phyloP scores from a whole-genome alignment of 1,139 yeast species.

The Candida frijolesensis region DNA sequence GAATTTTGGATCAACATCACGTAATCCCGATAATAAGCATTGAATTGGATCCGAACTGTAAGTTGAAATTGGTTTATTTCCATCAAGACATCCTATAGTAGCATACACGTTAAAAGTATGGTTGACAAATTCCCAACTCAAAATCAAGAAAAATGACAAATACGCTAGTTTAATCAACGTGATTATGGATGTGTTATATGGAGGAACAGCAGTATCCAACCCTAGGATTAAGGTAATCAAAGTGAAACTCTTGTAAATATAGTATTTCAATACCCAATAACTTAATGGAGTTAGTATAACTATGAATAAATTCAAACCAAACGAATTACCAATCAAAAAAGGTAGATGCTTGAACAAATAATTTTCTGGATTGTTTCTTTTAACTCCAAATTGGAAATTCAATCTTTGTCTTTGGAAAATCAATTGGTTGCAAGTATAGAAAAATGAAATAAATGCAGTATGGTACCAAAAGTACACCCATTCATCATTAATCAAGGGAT shows the following conservation, averaged over 20 bases:
- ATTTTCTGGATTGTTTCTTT: slow-evolving; percentile 42
- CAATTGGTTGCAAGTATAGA: slow-evolving; percentile 57
- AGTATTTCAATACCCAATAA: slow-evolving; percentile 46
- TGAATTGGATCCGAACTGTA: slow-evolving; percentile 72
- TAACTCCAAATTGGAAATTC: slow-evolving; percentile 48
- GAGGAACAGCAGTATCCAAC: slow-evolving; percentile 33
- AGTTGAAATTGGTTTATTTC: slow-evolving; percentile 68
- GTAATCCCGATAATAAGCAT: slow-evolving; percentile 74
- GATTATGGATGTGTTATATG: slow-evolving; percentile 39
- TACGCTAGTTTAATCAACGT: slow-evolving; percentile 39
- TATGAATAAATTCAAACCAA: slow-evolving; percentile 33
- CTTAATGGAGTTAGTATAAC: slow-evolving; percentile 44
- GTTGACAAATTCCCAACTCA: slow-evolving; percentile 65
- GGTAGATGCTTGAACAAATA: slow-evolving; percentile 35
- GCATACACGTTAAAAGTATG: slow-evolving; percentile 71
- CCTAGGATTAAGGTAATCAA: slow-evolving; percentile 30
- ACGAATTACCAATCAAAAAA: slow-evolving; percentile 37
- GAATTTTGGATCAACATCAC: slow-evolving; percentile 43
- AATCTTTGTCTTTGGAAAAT: slow-evolving; percentile 64
- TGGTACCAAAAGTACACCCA: slow-evolving; percentile 56
- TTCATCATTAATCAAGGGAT: slow-evolving; percentile 63
- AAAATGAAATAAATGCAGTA: slow-evolving; percentile 37
- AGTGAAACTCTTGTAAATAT: slow-evolving; percentile 44
- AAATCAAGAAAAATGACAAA: slow-evolving; percentile 40
- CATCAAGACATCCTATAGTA: slow-evolving; percentile 80